Percentiles rank a stretch among this genome's conserved stretches.
Evolutionary conservation across 192 early-diverging fungal species (phyloP).

Genomic region (Podila minutissima): DNA sequence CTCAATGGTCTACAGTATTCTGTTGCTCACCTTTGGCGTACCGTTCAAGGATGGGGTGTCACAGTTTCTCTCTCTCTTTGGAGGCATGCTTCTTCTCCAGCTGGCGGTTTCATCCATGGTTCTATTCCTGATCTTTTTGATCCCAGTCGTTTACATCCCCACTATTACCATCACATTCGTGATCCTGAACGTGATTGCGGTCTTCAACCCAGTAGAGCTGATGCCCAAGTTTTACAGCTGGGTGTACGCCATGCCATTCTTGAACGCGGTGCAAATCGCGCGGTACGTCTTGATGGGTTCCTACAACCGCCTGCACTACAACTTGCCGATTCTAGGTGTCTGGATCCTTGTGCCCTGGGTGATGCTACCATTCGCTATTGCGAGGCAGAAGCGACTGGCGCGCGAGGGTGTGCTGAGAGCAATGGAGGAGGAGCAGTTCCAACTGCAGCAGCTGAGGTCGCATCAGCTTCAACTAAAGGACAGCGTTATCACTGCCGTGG

Average conservation of each 20-base stretch:
- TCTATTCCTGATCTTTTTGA: slow-evolving; percentile 39
- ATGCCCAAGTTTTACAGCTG: slow-evolving; percentile 51
- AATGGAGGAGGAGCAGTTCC: slow-evolving; percentile 8
- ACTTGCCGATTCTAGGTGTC: slow-evolving; percentile 49
- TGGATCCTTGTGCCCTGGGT: slow-evolving; percentile 44
- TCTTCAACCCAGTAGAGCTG: slow-evolving; percentile 47
- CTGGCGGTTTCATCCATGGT: slow-evolving; percentile 35
- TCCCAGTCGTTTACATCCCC: slow-evolving; percentile 42
- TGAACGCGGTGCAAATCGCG: slow-evolving; percentile 55
- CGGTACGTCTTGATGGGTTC: slow-evolving; percentile 57
- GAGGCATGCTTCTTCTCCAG: slow-evolving; percentile 38
- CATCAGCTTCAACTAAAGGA: not conserved
- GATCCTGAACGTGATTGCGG: slow-evolving; percentile 49
- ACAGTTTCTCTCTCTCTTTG: slow-evolving; percentile 43
- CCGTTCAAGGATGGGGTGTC: slow-evolving; percentile 16
- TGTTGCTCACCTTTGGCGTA: slow-evolving; percentile 28
- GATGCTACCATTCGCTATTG: slow-evolving; percentile 30
- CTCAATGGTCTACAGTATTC: slow-evolving; percentile 25
- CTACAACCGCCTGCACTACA: slow-evolving; percentile 44
- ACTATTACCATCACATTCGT: slow-evolving; percentile 43
- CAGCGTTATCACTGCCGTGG: not conserved
- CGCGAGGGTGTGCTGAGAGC: slow-evolving; percentile 1
- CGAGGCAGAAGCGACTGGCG: slow-evolving; percentile 33
- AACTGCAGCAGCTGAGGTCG: not conserved
- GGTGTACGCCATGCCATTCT: slow-evolving; percentile 58